Percentiles rank a stretch among this genome's conserved stretches.
phyloP scores from a whole-genome alignment of 2,329 filamentous ascomycete genomes.

The Sporothrix inflata region DNA sequence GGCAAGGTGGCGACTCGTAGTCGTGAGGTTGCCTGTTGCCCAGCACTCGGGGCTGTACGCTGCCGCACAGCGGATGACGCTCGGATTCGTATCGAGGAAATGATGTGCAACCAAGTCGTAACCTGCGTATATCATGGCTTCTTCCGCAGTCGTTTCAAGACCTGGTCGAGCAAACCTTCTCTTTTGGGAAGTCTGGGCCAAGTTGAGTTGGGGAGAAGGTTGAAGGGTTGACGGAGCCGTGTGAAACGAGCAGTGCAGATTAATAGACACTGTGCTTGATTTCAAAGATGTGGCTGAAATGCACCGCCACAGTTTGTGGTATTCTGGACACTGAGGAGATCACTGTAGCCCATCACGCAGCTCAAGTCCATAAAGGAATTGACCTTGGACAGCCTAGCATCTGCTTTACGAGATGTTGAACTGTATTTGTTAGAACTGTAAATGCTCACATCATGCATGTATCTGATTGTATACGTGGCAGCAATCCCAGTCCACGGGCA shows the following conservation, averaged over 20 bases:
- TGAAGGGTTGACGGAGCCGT: too few relatives aligned
- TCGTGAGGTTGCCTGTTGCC: background rate
- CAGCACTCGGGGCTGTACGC: background rate
- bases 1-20: background rate
- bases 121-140: background rate
- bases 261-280: background rate
- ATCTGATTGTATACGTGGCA: too few relatives aligned
- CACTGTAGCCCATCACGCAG: background rate
- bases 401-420: too few relatives aligned
- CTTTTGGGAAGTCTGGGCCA: background rate
- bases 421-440: background rate
- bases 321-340: background rate
- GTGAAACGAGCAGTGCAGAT: background rate
- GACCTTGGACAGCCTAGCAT: too few relatives aligned
- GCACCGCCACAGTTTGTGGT: slow-evolving; percentile 8
- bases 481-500: background rate
- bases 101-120: background rate
- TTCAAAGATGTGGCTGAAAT: slow-evolving; percentile 5
- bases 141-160: background rate
- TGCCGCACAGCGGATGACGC: background rate
- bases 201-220: too few relatives aligned
- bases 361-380: background rate
- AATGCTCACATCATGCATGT: background rate
- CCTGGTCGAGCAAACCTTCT: background rate
- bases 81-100: slow-evolving; percentile 2